Conservation (phyloP, 148 eudicot species). For the Heliosperma pusillum region DNA sequence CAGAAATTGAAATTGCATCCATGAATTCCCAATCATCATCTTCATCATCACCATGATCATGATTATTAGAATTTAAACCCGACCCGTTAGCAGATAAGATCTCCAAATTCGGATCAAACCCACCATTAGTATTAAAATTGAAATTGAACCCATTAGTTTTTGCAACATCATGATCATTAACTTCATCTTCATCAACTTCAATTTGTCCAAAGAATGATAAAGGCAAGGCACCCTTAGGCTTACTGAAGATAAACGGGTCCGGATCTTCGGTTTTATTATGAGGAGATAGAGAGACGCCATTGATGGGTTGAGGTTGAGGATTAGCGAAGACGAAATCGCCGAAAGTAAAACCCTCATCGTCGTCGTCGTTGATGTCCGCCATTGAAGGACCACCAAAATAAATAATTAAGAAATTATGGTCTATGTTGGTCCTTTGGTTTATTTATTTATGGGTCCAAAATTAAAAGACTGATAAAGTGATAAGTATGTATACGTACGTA, state of each 20-base stretch:
- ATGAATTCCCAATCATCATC: slow-evolving; percentile 78
- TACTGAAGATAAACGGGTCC: slow-evolving; percentile 22
- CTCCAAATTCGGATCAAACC: slow-evolving; percentile 26
- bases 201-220: slow-evolving; percentile 61
- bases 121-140: background rate
- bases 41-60: slow-evolving; percentile 25
- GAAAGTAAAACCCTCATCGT: slow-evolving; percentile 41
- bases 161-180: background rate
- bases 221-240: slow-evolving; percentile 63
- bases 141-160: background rate
- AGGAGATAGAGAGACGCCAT: slow-evolving; percentile 23
- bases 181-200: slow-evolving; percentile 31
- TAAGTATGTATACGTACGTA: too few species aligned
- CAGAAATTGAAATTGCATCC: slow-evolving; percentile 44
- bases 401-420: too few species aligned
- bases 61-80: slow-evolving; percentile 13
- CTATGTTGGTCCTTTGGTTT: too few species aligned
- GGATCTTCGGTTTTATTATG: slow-evolving; percentile 11
- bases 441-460: too few species aligned
- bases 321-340: slow-evolving; percentile 55
- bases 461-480: too few species aligned
- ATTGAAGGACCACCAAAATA: slow-evolving; percentile 6
- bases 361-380: slow-evolving; percentile 36
- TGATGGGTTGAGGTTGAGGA: slow-evolving; percentile 23
- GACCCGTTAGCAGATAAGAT: slow-evolving; percentile 28